Evolutionary conservation across 2,329 filamentous ascomycete genomes (phyloP).

Genomic region (Alternaria brassicicola): DNA sequence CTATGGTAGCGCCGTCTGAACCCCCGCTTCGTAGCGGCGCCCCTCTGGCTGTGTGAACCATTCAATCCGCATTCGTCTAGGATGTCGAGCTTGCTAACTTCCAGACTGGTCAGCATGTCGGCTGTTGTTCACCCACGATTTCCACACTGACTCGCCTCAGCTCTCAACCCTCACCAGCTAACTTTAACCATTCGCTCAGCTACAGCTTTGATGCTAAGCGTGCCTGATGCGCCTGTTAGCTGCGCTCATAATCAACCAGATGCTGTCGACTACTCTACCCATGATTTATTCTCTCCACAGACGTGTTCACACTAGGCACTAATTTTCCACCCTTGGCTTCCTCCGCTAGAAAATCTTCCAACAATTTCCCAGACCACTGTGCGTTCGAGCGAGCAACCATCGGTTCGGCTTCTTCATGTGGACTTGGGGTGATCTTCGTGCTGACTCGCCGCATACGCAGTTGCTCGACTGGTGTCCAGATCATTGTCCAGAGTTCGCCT

Average conservation of each 20-base stretch:
- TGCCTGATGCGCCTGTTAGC: neutral
- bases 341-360: neutral
- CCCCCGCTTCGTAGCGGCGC: neutral
- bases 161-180: neutral
- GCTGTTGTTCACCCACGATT: neutral
- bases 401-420: neutral
- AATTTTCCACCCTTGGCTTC: neutral
- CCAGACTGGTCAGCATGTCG: neutral
- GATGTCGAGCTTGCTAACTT: neutral
- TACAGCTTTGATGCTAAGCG: too few relatives aligned
- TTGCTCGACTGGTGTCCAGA: conserved; percentile 9
- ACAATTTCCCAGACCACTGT: neutral
- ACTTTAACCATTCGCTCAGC: neutral
- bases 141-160: neutral
- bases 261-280: neutral
- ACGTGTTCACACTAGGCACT: neutral
- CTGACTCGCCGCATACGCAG: neutral
- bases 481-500: conserved; percentile 22
- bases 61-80: neutral
- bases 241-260: neutral
- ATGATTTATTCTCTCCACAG: neutral
- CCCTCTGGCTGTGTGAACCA: too few relatives aligned
- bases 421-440: neutral
- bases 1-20: neutral
- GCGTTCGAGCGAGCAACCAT: neutral